Base-by-base conservation (phyloP, 129 eudicot species). In the Pseudognaphalium luteoalbum region DNA sequence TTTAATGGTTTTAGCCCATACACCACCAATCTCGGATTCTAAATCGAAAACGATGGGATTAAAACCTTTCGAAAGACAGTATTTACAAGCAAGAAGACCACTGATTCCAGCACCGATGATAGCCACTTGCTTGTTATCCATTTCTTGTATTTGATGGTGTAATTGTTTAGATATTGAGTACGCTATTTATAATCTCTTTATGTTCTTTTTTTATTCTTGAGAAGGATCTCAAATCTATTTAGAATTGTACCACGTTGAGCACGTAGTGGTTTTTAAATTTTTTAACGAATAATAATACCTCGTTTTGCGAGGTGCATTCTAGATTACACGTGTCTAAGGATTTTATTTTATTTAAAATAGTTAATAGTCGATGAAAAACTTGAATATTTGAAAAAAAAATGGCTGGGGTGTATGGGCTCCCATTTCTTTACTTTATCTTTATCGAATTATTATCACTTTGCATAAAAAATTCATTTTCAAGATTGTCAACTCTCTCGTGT, bases 61-160 rank as follows among this genome's bases (percentile, higher is more conserved):
- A 57, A 83, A 85, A 19, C 92, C 97, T 76, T 81, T 87, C 2
- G 87, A 70, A 16, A 85, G 67, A n/a, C 81, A 29, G 59, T 90
- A 87, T 66, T 90, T 90, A 28, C 96, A 87, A 52, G 96, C 96
- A 15, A 85, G 80, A 6, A 90, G 92, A 15, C 96, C 96, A 15
- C 90, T 81, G 7, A 87, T 72, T 42, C 92, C 96, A 3, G 96
- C 96, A 25, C 92, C 92, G 14, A 89, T 71, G n/a, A 89, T 85
- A 28, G 87, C 95, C 6, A 86, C 82, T 11, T 70, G 73, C 14
- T 67, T 84, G 60, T 58, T 77, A 17, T 82, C 88, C 94, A 84
- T 84, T n/a, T 3, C 10, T 1, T n/a, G 10, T 22, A 0, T 29
- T 2, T 6, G 6, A 15, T 62, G 15, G 34, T 62, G 17, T 39